Percentiles rank a stretch among this genome's conserved stretches.
Evolutionary conservation across 345 rosid species (phyloP).

Genomic region (Barbarea vulgaris): DNA sequence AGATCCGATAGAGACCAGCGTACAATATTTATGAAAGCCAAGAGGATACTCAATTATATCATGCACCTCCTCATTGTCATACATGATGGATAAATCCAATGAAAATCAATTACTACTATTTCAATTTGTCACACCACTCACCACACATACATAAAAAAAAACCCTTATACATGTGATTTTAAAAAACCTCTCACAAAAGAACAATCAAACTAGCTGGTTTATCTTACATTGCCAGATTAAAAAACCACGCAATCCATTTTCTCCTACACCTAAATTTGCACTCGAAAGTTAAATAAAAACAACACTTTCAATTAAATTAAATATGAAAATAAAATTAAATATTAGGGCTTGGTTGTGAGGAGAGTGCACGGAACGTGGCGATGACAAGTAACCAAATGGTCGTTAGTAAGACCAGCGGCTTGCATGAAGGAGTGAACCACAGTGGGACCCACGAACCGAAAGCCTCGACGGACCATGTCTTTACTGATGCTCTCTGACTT

Average conservation of each 20-base stretch:
- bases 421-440: constrained; percentile 72
- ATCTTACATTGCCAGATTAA: constrained; percentile 23
- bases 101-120: constrained; percentile 23
- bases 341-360: constrained; percentile 21
- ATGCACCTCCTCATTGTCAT: background rate
- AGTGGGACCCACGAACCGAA: constrained; percentile 67
- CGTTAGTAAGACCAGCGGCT: constrained; percentile 68
- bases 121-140: constrained; percentile 35
- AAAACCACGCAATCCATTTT: constrained; percentile 4
- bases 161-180: constrained; percentile 40
- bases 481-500: constrained; percentile 70
- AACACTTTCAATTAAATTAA: constrained; percentile 20
- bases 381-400: constrained; percentile 58
- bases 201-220: constrained; percentile 9
- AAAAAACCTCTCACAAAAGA: constrained; percentile 14
- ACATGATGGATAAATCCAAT: background rate
- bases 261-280: constrained; percentile 29
- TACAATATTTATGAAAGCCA: background rate
- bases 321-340: background rate
- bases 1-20: background rate
- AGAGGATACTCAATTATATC: background rate
- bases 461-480: constrained; percentile 66
- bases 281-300: constrained; percentile 35
- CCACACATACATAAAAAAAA: constrained; percentile 42
- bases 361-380: constrained; percentile 39